These are phyloP conservation scores for Barnettozyma pratensis DNA, from an alignment of 805 yeast species.

Conservation along the genomic window DNA sequence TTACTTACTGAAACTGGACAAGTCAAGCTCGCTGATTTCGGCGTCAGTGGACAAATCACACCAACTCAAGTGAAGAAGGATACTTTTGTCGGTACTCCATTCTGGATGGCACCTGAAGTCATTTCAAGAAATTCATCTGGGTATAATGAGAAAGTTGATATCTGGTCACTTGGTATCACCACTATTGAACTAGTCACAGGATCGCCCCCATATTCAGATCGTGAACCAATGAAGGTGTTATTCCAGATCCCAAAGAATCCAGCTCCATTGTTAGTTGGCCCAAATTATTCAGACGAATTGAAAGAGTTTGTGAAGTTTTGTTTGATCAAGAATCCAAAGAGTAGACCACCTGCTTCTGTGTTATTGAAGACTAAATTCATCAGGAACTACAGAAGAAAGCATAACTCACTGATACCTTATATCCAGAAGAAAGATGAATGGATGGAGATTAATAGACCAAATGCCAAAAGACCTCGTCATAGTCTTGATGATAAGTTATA, in stretches of 20 bases:
- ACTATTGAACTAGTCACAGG: conserved; percentile 82
- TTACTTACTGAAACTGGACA: conserved; percentile 63
- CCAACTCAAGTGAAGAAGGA: conserved; percentile 56
- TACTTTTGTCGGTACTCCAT: conserved; percentile 93
- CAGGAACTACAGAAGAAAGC: conserved; percentile 27
- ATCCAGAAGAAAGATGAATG: conserved; percentile 36
- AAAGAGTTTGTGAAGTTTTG: conserved; percentile 60
- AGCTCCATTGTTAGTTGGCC: conserved; percentile 54
- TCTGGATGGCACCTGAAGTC: conserved; percentile 99
- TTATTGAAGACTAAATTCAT: conserved; percentile 54
- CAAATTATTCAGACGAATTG: conserved; percentile 36
- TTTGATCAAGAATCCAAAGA: conserved; percentile 56
- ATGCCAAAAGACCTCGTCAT: conserved; percentile 33
- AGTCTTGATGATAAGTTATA: conserved; percentile 29
- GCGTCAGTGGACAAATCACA: conserved; percentile 79
- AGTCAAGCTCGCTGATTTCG: conserved; percentile 87
- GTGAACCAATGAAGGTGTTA: conserved; percentile 74
- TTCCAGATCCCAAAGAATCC: conserved; percentile 60
- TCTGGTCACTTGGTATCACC: conserved; percentile 96
- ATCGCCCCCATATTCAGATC: conserved; percentile 68
- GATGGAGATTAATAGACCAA: conserved; percentile 27
- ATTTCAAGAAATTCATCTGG: conserved; percentile 49
- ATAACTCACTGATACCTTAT: conserved; percentile 28
- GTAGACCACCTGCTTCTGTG: conserved; percentile 56
- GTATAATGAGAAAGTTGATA: conserved; percentile 83